Evolutionary conservation across 345 rosid species (phyloP), one percentile per base, ranked within the genome.

Genomic region (Clausena lansium): DNA sequence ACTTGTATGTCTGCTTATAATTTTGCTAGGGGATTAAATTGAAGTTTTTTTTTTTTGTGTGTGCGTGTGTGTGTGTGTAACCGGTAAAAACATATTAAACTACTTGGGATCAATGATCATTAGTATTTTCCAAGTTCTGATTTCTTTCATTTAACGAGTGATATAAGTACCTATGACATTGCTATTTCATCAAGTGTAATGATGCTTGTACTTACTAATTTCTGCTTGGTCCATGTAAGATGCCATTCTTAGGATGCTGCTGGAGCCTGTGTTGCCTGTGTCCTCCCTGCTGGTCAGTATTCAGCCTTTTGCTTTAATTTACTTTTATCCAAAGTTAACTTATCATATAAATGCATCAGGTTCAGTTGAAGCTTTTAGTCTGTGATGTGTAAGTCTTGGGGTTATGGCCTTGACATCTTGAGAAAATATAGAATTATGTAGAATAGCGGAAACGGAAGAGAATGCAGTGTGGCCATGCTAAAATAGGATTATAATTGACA

Each of bases 181-280:
- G 52, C 55, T 39, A 14, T 47, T 57, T 76, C 64, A 13, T 8
- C 52, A 47, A 17, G 36, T 41, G 33, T 54, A n/a, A 15, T 57
- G 54, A 57, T 57, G 55, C 22, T 55, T 72, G 67, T 67, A 25
- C 20, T 73, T 70, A 30, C 67, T 77, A 35, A 73, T 79, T 6
- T 55, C 25, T 58, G 27, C 27, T 45, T 71, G 66, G 28, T 73
- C 63, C 47, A 54, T 82, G 55, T 50, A 85, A 94, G 97, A 89
- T 73, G 67, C 61, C 70, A 85, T 92, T 76, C 87, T 94, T 67
- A 81, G 81, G 85, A 86, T 92, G 88, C 81, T 91, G 71, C 76
- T 91, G 84, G 89, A 89, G 82, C 91, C 94, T 33, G 78, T 78
- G 78, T 83, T 87, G 77, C 92, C 88, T 61, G 77, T 89, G 74